A percentile compares a stretch with the other conserved stretches of the same genome.
These are phyloP conservation scores for Tolypocladium endophyticum DNA, from an alignment of 2,329 filamentous ascomycete genomes.

Conservation along the genomic window DNA sequence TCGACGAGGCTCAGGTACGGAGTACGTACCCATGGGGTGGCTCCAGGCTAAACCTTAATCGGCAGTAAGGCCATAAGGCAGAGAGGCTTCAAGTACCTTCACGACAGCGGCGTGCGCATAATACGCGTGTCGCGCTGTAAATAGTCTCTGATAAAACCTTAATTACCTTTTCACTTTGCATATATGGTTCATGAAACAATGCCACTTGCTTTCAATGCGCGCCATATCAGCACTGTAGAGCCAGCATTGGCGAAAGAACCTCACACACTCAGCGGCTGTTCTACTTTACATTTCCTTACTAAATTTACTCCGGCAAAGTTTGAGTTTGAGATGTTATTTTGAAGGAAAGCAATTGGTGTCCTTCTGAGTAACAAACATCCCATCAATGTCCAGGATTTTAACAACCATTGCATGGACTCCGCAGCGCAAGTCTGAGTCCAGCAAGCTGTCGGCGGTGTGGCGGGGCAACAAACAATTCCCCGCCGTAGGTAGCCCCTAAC, in stretches of 20 bases:
- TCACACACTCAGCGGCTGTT: background rate
- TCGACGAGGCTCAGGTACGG: conserved; percentile 2
- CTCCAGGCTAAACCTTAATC: conserved; percentile 13
- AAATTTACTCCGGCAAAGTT: background rate
- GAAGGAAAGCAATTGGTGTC: background rate
- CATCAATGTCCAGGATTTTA: background rate
- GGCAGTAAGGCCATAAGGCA: conserved; percentile 21
- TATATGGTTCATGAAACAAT: too few species aligned
- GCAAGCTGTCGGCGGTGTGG: background rate
- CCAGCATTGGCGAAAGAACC: background rate
- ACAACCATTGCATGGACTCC: background rate
- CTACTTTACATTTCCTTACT: background rate
- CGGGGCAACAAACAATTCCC: background rate
- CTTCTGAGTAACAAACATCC: background rate
- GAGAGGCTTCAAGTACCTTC: conserved; percentile 5
- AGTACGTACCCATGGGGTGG: conserved; percentile 12
- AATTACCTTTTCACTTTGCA: background rate
- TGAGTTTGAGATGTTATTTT: background rate
- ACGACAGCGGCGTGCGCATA: background rate
- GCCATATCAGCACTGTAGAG: background rate
- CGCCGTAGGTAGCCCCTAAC: background rate
- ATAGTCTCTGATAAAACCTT: background rate
- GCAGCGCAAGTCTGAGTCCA: background rate
- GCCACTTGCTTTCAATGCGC: background rate
- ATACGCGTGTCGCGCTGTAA: background rate